Evolutionary conservation across 2,329 filamentous ascomycete genomes (phyloP).

Genomic region (Pestalotiopsis sp.): DNA sequence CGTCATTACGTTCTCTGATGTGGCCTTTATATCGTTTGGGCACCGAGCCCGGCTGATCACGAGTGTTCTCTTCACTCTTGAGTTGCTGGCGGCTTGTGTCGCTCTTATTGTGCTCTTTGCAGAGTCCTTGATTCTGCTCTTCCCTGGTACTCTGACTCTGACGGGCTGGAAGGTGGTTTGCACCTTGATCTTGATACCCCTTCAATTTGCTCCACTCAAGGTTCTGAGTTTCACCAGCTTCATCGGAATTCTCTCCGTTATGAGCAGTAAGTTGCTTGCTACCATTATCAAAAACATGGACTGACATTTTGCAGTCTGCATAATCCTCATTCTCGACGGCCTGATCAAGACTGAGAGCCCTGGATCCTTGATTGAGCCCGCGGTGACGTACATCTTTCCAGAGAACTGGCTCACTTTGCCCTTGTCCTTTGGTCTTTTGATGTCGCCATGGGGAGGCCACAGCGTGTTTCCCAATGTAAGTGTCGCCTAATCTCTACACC

Average conservation of each 20-base stretch:
- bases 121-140: conserved; percentile 79
- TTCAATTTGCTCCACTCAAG: conserved; percentile 83
- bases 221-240: conserved; percentile 89
- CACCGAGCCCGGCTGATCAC: conserved; percentile 78
- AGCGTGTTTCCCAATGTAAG: conserved; percentile 77
- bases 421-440: conserved; percentile 85
- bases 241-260: conserved; percentile 87
- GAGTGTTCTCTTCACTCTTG: conserved; percentile 84
- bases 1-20: conserved; percentile 91
- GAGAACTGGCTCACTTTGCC: conserved; percentile 86
- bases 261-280: conserved; percentile 70
- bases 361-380: conserved; percentile 82
- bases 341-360: conserved; percentile 77
- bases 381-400: conserved; percentile 80
- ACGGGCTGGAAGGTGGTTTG: conserved; percentile 85
- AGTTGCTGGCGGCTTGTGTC: conserved; percentile 86
- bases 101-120: conserved; percentile 91
- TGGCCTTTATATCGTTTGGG: conserved; percentile 90
- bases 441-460: conserved; percentile 71
- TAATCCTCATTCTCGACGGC: conserved; percentile 84
- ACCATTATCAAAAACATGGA: not conserved
- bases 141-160: conserved; percentile 68
- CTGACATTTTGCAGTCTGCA: conserved; percentile 63
- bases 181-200: conserved; percentile 74
- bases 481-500: not conserved